These are phyloP conservation scores for Leishmania guyanensis DNA, from an alignment of 208 protist genomes.

Conservation along the genomic window DNA sequence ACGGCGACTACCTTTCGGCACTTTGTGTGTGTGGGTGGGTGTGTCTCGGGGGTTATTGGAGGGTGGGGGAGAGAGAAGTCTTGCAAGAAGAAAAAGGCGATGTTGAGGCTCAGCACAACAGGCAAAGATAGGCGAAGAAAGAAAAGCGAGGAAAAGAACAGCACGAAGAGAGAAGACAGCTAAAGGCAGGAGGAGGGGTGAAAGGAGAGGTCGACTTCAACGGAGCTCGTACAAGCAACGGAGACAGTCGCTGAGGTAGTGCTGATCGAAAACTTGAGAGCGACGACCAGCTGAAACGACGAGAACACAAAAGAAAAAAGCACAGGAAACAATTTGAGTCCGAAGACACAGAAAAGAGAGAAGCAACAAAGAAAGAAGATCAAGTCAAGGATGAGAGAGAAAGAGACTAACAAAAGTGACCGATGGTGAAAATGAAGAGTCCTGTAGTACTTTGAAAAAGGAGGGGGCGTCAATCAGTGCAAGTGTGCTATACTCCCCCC, in stretches of 20 bases:
- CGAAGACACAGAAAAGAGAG: neutral
- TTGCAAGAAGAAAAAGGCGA: neutral
- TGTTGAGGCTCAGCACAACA: neutral
- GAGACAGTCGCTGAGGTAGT: neutral
- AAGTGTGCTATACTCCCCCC: neutral
- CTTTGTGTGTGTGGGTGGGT: no score
- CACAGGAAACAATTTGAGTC: neutral
- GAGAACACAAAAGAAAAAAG: neutral
- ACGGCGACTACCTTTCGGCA: no score
- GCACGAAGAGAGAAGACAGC: neutral
- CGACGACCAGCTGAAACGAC: neutral
- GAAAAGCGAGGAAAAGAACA: neutral
- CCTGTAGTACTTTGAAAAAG: neutral
- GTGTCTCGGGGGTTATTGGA: no score
- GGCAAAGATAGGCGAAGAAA: neutral
- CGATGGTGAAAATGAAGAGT: neutral
- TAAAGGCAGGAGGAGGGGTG: neutral
- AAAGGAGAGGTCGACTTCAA: conserved; percentile 2
- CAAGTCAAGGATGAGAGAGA: neutral
- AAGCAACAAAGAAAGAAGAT: neutral
- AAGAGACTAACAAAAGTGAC: neutral
- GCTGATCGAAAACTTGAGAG: neutral
- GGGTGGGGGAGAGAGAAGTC: neutral
- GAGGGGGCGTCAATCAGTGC: neutral
- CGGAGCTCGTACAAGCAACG: neutral